Evolutionary conservation across 805 yeast species (phyloP).

Genomic region (Candida tibetensis): DNA sequence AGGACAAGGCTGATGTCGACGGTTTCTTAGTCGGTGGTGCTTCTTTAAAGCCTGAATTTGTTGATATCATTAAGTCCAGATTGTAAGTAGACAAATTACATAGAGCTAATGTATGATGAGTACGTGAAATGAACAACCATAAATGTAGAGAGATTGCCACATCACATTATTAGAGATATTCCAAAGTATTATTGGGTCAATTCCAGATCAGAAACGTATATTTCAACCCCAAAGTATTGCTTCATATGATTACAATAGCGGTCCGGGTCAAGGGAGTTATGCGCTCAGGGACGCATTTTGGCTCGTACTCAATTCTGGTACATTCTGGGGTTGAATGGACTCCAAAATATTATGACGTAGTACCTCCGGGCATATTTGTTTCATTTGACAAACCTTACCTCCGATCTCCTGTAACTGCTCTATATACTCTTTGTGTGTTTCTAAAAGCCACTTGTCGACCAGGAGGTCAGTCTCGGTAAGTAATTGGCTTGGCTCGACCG

Average conservation of each 20-base stretch:
- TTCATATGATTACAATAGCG: too few relatives aligned
- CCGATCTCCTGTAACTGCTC: conserved; percentile 22
- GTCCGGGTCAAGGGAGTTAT: too few relatives aligned
- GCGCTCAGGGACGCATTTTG: too few relatives aligned
- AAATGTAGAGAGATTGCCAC: too few relatives aligned
- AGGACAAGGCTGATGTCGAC: conserved; percentile 89
- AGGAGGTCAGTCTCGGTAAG: conserved; percentile 37
- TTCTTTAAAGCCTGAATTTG: conserved; percentile 95
- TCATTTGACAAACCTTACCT: conserved; percentile 12
- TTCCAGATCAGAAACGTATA: too few relatives aligned
- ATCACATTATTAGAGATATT: too few relatives aligned
- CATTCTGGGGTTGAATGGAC: conserved; percentile 2
- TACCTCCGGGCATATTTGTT: conserved; percentile 9
- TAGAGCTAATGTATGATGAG: too few relatives aligned
- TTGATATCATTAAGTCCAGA: conserved; percentile 93
- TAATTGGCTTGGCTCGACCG: conserved; percentile 22
- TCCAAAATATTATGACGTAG: conserved; percentile 1
- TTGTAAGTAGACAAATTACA: conserved; percentile 38
- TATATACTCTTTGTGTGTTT: conserved; percentile 16
- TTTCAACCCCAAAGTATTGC: too few relatives aligned
- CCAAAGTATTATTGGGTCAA: too few relatives aligned
- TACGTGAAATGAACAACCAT: too few relatives aligned
- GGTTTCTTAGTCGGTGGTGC: conserved; percentile 99
- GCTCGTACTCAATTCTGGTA: too few relatives aligned
- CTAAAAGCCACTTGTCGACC: conserved; percentile 22